Evolutionary conservation across 257 asterid species (phyloP).

Genomic region (Ophiorrhiza pumila): DNA sequence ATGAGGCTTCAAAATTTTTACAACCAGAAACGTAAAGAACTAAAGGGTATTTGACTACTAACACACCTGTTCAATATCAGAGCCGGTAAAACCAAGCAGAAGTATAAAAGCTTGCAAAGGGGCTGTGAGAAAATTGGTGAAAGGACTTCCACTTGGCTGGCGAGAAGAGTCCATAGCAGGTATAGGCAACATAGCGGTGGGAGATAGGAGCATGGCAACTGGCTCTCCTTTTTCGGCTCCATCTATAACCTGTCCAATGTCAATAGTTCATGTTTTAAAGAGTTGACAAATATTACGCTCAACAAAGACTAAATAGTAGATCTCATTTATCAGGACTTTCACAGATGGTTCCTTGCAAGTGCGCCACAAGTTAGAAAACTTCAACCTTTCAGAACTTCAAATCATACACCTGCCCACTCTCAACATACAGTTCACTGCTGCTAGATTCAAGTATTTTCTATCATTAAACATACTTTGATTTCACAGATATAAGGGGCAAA

Average conservation of each 20-base stretch:
- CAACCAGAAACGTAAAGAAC: neutral
- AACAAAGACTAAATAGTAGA: neutral
- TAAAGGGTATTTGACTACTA: slow-evolving; percentile 14
- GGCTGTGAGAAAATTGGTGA: slow-evolving; percentile 83
- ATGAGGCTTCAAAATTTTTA: slow-evolving; percentile 6
- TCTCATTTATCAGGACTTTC: neutral
- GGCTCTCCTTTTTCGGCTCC: slow-evolving; percentile 95
- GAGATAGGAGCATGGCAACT: slow-evolving; percentile 83
- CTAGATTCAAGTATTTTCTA: neutral
- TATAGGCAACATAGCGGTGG: slow-evolving; percentile 59
- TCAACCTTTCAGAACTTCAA: neutral
- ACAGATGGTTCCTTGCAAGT: neutral
- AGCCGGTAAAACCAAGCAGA: slow-evolving; percentile 67
- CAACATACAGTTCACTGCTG: neutral
- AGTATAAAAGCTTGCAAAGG: slow-evolving; percentile 83
- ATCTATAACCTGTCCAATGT: slow-evolving; percentile 52
- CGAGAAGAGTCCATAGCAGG: slow-evolving; percentile 58
- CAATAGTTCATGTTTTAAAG: slow-evolving; percentile 9
- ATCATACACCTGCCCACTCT: neutral
- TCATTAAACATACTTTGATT: neutral
- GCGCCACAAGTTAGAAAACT: neutral
- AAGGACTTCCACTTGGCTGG: slow-evolving; percentile 72
- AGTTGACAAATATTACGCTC: neutral
- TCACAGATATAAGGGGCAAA: neutral
- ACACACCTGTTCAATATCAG: slow-evolving; percentile 70